These are phyloP conservation scores for Clarireedia homoeocarpa DNA, from an alignment of 2,329 filamentous ascomycete genomes.

Conservation along the genomic window DNA sequence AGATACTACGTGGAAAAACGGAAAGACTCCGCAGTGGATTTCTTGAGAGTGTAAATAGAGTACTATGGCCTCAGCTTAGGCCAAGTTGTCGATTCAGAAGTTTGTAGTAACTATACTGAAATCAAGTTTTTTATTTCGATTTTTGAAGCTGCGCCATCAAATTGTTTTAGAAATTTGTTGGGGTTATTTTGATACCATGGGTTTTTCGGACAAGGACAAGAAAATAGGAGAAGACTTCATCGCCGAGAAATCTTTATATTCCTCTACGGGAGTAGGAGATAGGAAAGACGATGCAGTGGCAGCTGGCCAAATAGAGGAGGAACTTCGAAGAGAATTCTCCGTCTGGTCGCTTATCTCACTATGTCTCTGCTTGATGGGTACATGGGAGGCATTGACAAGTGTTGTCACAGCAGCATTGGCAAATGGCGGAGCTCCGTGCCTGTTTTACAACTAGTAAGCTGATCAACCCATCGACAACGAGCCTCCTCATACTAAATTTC, in stretches of 20 bases:
- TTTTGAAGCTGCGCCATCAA: not conserved
- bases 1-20: too few species aligned
- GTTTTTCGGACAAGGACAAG: not conserved
- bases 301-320: constrained; percentile 21
- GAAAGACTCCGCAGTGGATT: not conserved
- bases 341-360: constrained; percentile 37
- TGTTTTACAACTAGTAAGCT: constrained; percentile 38
- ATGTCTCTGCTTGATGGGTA: constrained; percentile 1
- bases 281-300: not conserved
- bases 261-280: not conserved
- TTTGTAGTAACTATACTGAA: not conserved
- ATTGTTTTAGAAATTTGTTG: not conserved
- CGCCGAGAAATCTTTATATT: not conserved
- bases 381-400: constrained; percentile 17
- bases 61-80: too few species aligned
- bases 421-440: constrained; percentile 38
- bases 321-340: constrained; percentile 29
- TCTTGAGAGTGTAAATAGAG: not conserved
- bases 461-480: not conserved
- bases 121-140: not conserved
- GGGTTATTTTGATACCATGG: not conserved
- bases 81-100: not conserved
- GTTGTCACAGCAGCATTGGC: constrained; percentile 38
- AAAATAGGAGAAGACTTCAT: not conserved
- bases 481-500: not conserved